Evolutionary conservation across 768 basidiomycete species (phyloP).

Genomic region (Boletus subparvulus): DNA sequence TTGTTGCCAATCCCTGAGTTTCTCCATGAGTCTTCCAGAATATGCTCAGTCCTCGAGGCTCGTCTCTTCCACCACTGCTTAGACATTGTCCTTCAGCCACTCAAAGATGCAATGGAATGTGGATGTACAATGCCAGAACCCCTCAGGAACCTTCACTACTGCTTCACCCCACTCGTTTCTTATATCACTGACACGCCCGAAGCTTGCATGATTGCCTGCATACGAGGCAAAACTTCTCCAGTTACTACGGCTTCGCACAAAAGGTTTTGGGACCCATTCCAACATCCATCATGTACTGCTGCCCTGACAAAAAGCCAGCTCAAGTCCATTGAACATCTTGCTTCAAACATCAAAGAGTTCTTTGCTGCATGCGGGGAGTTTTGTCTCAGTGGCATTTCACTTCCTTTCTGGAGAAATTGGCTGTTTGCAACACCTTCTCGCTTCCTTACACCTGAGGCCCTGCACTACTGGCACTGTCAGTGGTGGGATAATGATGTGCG

Average conservation of each 20-base stretch:
- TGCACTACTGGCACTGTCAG: not conserved
- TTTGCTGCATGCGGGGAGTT: not conserved
- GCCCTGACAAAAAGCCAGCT: not conserved
- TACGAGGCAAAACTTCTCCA: not conserved
- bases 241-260: not conserved
- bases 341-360: not conserved
- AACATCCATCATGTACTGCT: not conserved
- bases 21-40: not conserved
- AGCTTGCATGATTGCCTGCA: not conserved
- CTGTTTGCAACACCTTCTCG: not conserved
- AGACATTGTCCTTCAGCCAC: not conserved
- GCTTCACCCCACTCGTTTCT: not conserved
- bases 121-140: not conserved
- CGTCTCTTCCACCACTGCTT: not conserved
- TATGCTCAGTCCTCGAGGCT: not conserved
- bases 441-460: not conserved
- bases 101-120: not conserved
- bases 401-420: not conserved
- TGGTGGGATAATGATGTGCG: not conserved
- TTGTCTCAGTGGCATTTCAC: not conserved
- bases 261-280: not conserved
- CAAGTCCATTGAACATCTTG: not conserved
- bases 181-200: not conserved
- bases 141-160: not conserved
- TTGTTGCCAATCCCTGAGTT: not conserved